Evolutionary conservation across 441 rosid genomes (phyloP).

Genomic region (Gossypium aridum): DNA sequence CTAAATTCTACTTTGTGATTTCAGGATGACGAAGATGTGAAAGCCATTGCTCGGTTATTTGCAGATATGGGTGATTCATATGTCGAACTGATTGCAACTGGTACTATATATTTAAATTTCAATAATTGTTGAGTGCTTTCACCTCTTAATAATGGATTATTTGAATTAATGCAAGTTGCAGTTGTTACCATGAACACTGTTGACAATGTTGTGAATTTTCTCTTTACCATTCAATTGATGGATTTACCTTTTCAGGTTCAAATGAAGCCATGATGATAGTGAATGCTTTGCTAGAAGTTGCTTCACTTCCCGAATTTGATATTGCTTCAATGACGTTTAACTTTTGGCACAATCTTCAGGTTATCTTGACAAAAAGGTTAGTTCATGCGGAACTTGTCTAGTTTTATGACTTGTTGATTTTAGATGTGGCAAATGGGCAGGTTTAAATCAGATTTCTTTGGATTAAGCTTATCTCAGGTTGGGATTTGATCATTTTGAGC

Average conservation of each 20-base stretch:
- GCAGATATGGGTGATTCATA: constrained; percentile 99
- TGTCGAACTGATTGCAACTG: constrained; percentile 92
- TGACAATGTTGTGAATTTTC: constrained; percentile 8
- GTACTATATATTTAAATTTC: constrained; percentile 28
- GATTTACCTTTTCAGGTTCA: constrained; percentile 52
- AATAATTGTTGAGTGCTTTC: background rate
- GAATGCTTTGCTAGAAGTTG: constrained; percentile 80
- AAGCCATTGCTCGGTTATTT: constrained; percentile 94
- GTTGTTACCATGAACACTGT: constrained; percentile 9
- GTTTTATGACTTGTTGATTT: constrained; percentile 7
- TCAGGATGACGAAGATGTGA: constrained; percentile 99
- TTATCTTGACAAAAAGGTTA: constrained; percentile 79
- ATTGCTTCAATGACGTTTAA: constrained; percentile 99
- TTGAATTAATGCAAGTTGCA: constrained; percentile 12
- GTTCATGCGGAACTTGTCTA: constrained; percentile 14
- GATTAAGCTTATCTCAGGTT: background rate
- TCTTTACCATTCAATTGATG: constrained; percentile 3
- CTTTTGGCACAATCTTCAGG: constrained; percentile 99
- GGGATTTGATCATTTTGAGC: background rate
- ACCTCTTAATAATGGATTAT: constrained; percentile 11
- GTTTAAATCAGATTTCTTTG: background rate
- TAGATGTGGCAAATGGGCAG: background rate
- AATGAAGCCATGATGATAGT: constrained; percentile 86
- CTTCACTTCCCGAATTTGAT: constrained; percentile 93
- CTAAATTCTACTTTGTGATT: constrained; percentile 20